Percentiles rank a stretch among this genome's conserved stretches.
phyloP scores from a whole-genome alignment of 2,329 filamentous ascomycete species.

The Trichoderma atroviride region DNA sequence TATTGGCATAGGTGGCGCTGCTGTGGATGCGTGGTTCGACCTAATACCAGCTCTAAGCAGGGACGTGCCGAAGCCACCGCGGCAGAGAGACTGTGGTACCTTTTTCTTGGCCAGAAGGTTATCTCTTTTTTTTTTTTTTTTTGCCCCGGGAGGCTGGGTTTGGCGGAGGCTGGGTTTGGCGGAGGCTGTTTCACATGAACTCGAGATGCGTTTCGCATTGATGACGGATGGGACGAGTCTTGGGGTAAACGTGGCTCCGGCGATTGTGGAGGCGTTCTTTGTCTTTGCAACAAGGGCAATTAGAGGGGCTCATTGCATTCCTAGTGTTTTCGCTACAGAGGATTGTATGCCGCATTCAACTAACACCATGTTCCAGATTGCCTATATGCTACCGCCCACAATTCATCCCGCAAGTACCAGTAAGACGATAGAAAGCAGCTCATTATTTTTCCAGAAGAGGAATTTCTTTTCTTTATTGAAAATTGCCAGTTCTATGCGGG shows the following conservation, averaged over 20 bases:
- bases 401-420: background rate
- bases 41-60: background rate
- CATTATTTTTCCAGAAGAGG: background rate
- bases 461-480: background rate
- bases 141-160: too few species aligned
- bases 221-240: background rate
- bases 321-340: background rate
- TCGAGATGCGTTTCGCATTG: slow-evolving; percentile 19
- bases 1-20: slow-evolving; percentile 16
- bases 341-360: background rate
- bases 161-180: background rate
- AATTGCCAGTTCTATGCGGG: background rate
- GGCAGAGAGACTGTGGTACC: background rate
- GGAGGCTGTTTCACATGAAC: slow-evolving; percentile 6
- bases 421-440: background rate
- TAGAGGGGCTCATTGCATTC: background rate
- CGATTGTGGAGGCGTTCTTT: background rate
- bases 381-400: background rate
- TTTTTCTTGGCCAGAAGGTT: background rate
- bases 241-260: background rate
- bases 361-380: background rate
- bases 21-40: background rate
- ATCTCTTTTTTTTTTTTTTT: background rate
- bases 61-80: background rate
- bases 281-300: background rate